Base-by-base conservation (phyloP, 371 early-diverging fungal species). In the Enterocytospora artemiae region DNA sequence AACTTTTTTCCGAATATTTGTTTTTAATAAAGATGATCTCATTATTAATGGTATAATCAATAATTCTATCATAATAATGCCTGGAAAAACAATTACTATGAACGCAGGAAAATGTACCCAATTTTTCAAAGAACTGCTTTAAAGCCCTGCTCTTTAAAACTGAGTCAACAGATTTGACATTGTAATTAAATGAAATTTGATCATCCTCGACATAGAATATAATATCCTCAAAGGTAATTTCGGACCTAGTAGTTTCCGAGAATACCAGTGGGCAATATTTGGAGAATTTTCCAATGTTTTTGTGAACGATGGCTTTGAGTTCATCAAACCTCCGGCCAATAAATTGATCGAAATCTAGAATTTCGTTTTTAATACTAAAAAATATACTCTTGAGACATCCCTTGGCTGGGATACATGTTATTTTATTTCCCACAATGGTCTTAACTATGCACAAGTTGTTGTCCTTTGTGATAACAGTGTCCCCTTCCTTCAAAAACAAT, bases 1-100 rank as follows among this genome's bases (percentile, higher is more conserved):
- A 63, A 33, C 52, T 63, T 25, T 56, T 54, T 33, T 55, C 60
- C 30, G 51, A 55, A 25, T 56, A 52, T 24, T 39, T 62, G 20
- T 24, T 44, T 45, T 66, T 69, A 52, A 60, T 70, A 22, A 46
- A 39, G 0, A 51, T 25, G 2, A 65, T 61, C 53, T 68, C 65
- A 18, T 54, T 34, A 50, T 59, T 22, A 14, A 55, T 44, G n/a
- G 16, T 1, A 7, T 31, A 20, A 20, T 44, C 54, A 37, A 56
- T 33, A 16, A 65, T 25, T 39, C 33, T 34, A 25, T 59, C 39
- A 43, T 3, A 30, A 45, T 73, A 76, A 46, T 76, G 76, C 22
- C 5, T 33, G 22, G n/a, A 25, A 45, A 71, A 70, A 16, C 65
- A 24, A 9, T 16, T 7, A 58, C 76, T 73, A 24, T 16, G 25